Percentiles rank a stretch among this genome's conserved stretches.
phyloP scores from a whole-genome alignment of 805 yeast species.

The Ogataea pilisensis region DNA sequence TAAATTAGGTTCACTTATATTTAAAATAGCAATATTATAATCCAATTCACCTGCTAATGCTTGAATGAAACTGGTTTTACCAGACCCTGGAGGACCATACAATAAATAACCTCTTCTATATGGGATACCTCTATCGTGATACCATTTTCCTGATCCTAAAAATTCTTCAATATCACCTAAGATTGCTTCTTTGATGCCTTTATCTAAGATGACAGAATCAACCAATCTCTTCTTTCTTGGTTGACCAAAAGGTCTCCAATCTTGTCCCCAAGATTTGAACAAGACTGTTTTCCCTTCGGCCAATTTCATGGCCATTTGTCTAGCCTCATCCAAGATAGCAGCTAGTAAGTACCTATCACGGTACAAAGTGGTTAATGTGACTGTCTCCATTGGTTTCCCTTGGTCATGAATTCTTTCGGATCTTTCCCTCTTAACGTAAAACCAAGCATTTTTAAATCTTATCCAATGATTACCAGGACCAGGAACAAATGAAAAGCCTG shows the following conservation, averaged over 20 bases:
- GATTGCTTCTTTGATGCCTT: constrained; percentile 63
- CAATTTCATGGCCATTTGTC: constrained; percentile 69
- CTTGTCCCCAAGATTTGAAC: constrained; percentile 95
- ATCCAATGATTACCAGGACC: constrained; percentile 96
- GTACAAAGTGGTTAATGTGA: constrained; percentile 86
- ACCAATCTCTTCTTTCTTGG: constrained; percentile 84
- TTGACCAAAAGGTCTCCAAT: constrained; percentile 97
- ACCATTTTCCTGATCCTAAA: constrained; percentile 80
- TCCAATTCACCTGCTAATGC: constrained; percentile 96
- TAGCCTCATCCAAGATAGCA: constrained; percentile 74
- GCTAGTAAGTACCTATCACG: constrained; percentile 70
- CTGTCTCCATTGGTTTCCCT: constrained; percentile 95
- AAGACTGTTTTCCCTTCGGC: constrained; percentile 93
- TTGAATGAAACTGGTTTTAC: constrained; percentile 93
- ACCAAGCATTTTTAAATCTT: constrained; percentile 79
- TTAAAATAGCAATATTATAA: constrained; percentile 90
- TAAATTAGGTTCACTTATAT: constrained; percentile 82
- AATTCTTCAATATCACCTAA: constrained; percentile 76
- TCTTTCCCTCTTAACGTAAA: constrained; percentile 85
- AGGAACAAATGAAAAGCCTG: constrained; percentile 88
- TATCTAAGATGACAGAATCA: constrained; percentile 82
- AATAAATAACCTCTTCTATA: constrained; percentile 90
- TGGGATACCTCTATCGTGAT: constrained; percentile 94
- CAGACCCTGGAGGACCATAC: constrained; percentile 98
- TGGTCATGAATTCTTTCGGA: constrained; percentile 84